Evolutionary conservation across 768 basidiomycete genomes (phyloP).

Genomic region (Mycena metata): DNA sequence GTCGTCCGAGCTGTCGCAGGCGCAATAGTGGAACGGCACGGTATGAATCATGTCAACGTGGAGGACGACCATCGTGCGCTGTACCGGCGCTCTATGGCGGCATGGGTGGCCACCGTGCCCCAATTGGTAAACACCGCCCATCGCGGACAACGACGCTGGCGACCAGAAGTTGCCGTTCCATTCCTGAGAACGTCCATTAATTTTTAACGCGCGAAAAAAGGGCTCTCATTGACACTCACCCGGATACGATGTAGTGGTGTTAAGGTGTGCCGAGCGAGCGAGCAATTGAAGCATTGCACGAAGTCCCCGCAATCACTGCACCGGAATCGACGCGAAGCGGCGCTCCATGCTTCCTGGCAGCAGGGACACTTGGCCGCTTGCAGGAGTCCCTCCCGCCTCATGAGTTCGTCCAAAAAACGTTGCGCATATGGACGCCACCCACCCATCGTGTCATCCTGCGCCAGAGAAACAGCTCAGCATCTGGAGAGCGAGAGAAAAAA

Average conservation of each 20-base stretch:
- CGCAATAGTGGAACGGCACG: constrained; percentile 15
- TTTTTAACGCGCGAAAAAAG: not conserved
- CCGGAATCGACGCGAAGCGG: not conserved
- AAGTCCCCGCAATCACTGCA: constrained; percentile 8
- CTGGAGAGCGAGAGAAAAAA: no score
- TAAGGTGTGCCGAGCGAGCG: not conserved
- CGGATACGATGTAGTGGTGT: constrained; percentile 3
- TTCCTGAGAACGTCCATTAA: not conserved
- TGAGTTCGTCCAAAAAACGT: constrained; percentile 7
- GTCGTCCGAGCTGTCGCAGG: constrained; percentile 1
- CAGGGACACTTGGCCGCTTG: not conserved
- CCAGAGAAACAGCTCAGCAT: no score
- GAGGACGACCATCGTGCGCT: constrained; percentile 12
- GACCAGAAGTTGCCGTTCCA: constrained; percentile 18
- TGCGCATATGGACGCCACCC: constrained; percentile 1
- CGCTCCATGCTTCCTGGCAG: not conserved
- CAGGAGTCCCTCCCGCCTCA: constrained; percentile 15
- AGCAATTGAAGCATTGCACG: constrained; percentile 5
- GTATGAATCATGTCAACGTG: constrained; percentile 14
- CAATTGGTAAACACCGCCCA: constrained; percentile 17
- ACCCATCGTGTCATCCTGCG: constrained; percentile 23
- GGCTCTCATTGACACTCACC: not conserved
- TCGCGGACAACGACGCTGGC: not conserved
- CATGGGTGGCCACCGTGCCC: constrained; percentile 3
- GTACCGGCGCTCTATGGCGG: not conserved